Conservation (phyloP, 306 rosid genomes). For the Styphnolobium japonicum region DNA sequence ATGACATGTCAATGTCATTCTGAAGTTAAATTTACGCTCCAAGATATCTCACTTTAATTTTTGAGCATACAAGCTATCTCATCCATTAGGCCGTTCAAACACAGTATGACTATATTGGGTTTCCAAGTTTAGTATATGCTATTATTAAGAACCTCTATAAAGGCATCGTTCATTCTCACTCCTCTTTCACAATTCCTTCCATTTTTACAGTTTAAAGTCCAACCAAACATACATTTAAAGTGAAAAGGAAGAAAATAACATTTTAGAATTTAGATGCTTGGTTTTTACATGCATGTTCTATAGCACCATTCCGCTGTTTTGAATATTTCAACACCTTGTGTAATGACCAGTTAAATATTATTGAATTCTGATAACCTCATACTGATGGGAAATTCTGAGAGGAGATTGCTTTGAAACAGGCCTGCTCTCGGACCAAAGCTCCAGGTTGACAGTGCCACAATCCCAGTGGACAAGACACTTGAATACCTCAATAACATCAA, state of each 20-base stretch:
- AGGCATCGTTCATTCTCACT: neutral
- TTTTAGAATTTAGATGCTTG: neutral
- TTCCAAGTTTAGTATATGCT: neutral
- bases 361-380: constrained; percentile 53
- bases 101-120: neutral
- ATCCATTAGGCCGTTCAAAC: neutral
- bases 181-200: neutral
- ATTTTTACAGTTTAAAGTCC: neutral
- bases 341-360: constrained; percentile 10
- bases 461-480: constrained; percentile 89
- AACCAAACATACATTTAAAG: neutral
- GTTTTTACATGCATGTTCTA: neutral
- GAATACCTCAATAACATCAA: constrained; percentile 55
- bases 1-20: no score
- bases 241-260: neutral
- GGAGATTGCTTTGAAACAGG: constrained; percentile 82
- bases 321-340: neutral
- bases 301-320: neutral
- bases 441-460: constrained; percentile 76
- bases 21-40: no score
- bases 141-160: no score
- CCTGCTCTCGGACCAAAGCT: constrained; percentile 81
- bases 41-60: no score
- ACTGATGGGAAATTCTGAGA: constrained; percentile 60
- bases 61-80: no score